Base-by-base conservation (phyloP, 345 rosid species). In the Acer yangbiense region DNA sequence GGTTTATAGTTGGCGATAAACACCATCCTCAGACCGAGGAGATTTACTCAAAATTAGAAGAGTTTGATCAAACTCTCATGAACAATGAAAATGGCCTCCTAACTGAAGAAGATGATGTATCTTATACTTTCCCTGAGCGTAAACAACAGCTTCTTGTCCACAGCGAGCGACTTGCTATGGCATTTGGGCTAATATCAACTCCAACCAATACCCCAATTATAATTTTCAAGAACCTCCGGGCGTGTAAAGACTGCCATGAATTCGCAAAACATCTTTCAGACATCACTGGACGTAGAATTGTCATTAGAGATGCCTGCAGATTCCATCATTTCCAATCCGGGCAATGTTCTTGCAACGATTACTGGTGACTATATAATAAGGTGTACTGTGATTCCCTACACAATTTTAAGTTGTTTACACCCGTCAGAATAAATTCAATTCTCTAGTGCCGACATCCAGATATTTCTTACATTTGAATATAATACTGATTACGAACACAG, bases 141-240 rank as follows among this genome's bases (percentile, higher is more conserved):
- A 86, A 87, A 80, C 83, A 85, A 48, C 91, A 88, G 71, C 89
- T 84, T 79, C 89, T 87, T 73, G 90, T 85, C 62, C 94, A 93
- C 46, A 91, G 94, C 3, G 98, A 93, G 89, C 90, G 89, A 78
- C 89, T 93, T 71, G 98, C 96, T 61, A 82, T 91, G 55, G 88
- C 98, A 66, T 89, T 84, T 76, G 93, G 96, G 74, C 84, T 91
- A 77, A 84, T 90, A 83, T 88, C 94, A 1, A 66, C 75, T 2
- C 79, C 86, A 9, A 79, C 76, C 17, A 81, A 83, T 70, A 74
- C 81, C n/a, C 89, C 94, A 17, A 81, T 91, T 3, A 70, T 81
- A 72, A 82, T 91, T 60, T 90, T 91, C 90, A 93, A 90, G 89
- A 91, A 91, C 81, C 96, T 93, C 20, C 78, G 93, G 32, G 91